A percentile compares a stretch with the other conserved stretches of the same genome.
These are phyloP conservation scores for Tricharina praecox DNA, from an alignment of 495 filamentous ascomycete species.

Conservation along the genomic window DNA sequence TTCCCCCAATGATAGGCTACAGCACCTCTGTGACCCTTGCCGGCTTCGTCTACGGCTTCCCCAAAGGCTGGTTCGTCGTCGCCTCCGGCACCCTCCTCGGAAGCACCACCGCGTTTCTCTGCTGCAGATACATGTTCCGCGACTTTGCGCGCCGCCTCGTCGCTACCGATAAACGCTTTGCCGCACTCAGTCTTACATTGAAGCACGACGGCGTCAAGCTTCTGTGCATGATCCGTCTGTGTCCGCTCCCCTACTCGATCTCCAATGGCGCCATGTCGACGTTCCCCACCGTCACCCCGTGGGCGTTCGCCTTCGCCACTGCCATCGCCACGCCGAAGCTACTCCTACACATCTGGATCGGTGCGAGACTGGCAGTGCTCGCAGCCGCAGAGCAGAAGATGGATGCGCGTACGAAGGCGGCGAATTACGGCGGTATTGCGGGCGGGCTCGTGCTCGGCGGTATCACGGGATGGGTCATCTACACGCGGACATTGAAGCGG, in stretches of 20 bases:
- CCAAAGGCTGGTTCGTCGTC: conserved; percentile 76
- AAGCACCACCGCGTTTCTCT: conserved; percentile 58
- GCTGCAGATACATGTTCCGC: conserved; percentile 59
- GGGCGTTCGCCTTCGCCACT: conserved; percentile 65
- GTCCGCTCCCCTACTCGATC: conserved; percentile 84
- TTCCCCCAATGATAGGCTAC: conserved; percentile 86
- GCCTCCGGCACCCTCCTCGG: conserved; percentile 63
- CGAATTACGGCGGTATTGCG: conserved; percentile 72
- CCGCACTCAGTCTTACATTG: conserved; percentile 47
- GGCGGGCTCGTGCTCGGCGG: conserved; percentile 52
- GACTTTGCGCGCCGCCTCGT: conserved; percentile 63
- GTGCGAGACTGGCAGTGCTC: conserved; percentile 54
- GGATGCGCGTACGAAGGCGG: conserved; percentile 45
- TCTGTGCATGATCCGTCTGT: conserved; percentile 81
- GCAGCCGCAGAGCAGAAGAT: conserved; percentile 47
- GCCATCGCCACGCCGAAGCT: conserved; percentile 64
- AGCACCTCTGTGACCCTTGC: conserved; percentile 67
- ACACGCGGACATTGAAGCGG: conserved; percentile 64
- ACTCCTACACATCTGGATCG: conserved; percentile 84
- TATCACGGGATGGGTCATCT: conserved; percentile 69
- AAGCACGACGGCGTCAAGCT: conserved; percentile 76
- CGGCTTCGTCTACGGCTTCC: conserved; percentile 89
- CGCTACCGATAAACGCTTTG: conserved; percentile 62
- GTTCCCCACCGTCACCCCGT: conserved; percentile 66
- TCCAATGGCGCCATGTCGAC: conserved; percentile 90